Evolutionary conservation across 2,329 filamentous ascomycete genomes (phyloP).

Genomic region (Myriosclerotinia curreyana): DNA sequence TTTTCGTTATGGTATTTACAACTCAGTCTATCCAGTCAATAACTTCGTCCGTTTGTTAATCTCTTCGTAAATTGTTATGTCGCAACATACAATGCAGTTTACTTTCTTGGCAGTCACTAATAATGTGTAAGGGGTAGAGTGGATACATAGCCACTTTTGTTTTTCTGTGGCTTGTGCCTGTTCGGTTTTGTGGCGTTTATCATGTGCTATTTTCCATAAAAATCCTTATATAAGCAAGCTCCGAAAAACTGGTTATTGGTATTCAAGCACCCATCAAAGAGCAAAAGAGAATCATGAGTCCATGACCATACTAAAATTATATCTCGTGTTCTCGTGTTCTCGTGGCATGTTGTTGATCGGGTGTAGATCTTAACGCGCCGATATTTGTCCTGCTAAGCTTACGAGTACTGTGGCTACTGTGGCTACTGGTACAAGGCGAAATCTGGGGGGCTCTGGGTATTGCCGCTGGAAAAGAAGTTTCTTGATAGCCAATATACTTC

Average conservation of each 20-base stretch:
- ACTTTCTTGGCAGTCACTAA: slow-evolving; percentile 3
- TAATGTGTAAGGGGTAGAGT: slow-evolving; percentile 10
- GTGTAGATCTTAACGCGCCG: neutral
- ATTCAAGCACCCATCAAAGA: too few relatives aligned
- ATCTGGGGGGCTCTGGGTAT: neutral
- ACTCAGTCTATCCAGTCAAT: neutral
- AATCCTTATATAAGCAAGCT: neutral
- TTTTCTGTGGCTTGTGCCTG: neutral
- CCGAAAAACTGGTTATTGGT: too few relatives aligned
- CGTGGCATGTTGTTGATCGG: neutral
- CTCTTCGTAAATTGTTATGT: slow-evolving; percentile 7
- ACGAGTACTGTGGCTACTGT: too few relatives aligned
- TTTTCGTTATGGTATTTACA: neutral
- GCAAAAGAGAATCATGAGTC: too few relatives aligned
- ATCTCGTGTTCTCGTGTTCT: neutral
- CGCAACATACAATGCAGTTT: neutral
- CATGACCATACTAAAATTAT: neutral
- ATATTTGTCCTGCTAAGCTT: neutral
- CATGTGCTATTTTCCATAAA: neutral
- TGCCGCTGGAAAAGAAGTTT: neutral
- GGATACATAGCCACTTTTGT: slow-evolving; percentile 1
- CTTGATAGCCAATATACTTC: slow-evolving; percentile 4
- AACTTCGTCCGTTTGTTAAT: slow-evolving; percentile 9
- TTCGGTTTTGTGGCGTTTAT: neutral
- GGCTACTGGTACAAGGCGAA: neutral